Evolutionary conservation across 805 yeast genomes (phyloP), one percentile per base, ranked within the genome.

Genomic region (Monosporozyma aerobia): DNA sequence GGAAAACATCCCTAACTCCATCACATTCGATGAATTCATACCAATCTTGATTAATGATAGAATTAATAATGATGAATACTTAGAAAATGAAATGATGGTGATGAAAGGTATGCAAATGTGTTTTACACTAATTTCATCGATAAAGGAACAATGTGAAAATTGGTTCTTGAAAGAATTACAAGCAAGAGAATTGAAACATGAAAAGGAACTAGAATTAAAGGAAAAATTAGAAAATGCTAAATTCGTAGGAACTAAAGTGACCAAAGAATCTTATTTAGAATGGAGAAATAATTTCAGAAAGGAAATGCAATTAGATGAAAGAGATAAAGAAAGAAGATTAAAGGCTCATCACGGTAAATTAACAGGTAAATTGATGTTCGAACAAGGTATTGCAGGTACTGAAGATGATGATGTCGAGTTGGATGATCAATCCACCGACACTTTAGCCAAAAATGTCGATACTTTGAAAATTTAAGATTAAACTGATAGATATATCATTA

Each of bases 331-430:
- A 50, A 75, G 87, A 57, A 77, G 77, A 55, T 67, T 71, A 40
- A 66, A 65, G n/a, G 78, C 82, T 63, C 92, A 86, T 63, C 77
- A 76, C 45, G 95, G 94, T 7, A 86, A 83, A 68, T 69, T 90
- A 63, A 83, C 95, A 0, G 99, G 99, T 25, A 78, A 81, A 60
- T 92, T 89, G 69, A 86, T 94, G 55, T 92, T 92, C 64, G 98
- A 90, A 64, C 77, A 77, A 62, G 98, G 98, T 46, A 77, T 94
- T 59, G 95, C 86, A 44, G 84, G 83, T 50, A 83, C 79, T 37
- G 82, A 73, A 25, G 90, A 80, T 44, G 83, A 77, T 45, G 51
- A 55, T 14, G 16, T 22, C 5, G 25, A 22, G 23, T 13, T 43
- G 3, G 45, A 23, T 43, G 50, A 49, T 47, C 37, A 47, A n/a